Evolutionary conservation across 192 early-diverging fungal genomes (phyloP), one percentile per base, ranked within the genome.

Genomic region (Backusella australiensis): DNA sequence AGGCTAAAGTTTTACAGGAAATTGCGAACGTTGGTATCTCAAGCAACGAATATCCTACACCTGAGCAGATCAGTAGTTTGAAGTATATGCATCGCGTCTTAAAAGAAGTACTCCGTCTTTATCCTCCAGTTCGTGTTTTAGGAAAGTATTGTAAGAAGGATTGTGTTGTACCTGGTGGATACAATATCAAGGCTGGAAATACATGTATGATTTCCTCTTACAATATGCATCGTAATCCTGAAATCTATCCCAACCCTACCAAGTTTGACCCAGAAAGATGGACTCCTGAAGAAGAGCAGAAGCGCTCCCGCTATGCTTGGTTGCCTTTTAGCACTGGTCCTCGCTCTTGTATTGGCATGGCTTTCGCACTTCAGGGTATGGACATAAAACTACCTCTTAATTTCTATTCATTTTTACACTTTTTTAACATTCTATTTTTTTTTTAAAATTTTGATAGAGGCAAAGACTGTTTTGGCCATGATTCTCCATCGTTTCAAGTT

Each of bases 271-370:
- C 90, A 12, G 86, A 89, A 34, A 71, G 88, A 36, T 91, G 80
- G 69, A 66, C 76, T 2, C 83, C 84, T 6, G 89, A 89, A 70
- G 82, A 85, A 52, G 86, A 88, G 69, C 71, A 77, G n/a, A 83
- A 85, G 68, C 78, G 87, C 36, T 81, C 81, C 15, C 46, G 59
- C 3, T 85, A 77, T 42, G 85, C 87, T 34, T 91, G 89, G 89
- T 70, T 89, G 52, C 87, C 88, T 11, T 89, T 89, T 69, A 84
- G 82, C 11, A 80, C 78, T 17, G 86, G 88, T 39, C 78, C 78
- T 21, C 81, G 89, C 15, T 77, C 80, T 6, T 91, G 90, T 69
- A 86, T 91, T 68, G 90, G 90, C n/a, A 78, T 86, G 63, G 85
- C 84, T 66, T 86, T 91, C 78, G 87, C 90, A 39, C 46, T 91